Evolutionary conservation across 179 eudicot genomes (phyloP).

Genomic region (Dionaea muscipula): DNA sequence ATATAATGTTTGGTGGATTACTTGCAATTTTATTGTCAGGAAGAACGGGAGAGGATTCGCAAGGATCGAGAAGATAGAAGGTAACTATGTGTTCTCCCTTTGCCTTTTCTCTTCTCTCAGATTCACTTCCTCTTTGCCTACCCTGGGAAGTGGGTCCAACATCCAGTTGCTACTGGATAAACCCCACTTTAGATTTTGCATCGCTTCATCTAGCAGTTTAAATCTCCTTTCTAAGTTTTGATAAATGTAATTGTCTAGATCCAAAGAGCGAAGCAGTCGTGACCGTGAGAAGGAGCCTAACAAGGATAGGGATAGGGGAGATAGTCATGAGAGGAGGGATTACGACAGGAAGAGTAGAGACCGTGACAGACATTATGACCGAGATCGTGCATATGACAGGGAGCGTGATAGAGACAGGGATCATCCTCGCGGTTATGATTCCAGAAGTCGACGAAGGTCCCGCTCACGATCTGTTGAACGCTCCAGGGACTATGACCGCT

Average conservation of each 20-base stretch:
- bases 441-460: conserved; percentile 74
- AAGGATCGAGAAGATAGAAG: conserved; percentile 69
- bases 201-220: neutral
- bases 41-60: conserved; percentile 59
- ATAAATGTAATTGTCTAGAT: conserved; percentile 26
- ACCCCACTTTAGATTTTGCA: too few species aligned
- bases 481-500: conserved; percentile 45
- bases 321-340: conserved; percentile 52
- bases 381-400: conserved; percentile 48
- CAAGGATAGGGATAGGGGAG: conserved; percentile 53
- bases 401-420: conserved; percentile 59
- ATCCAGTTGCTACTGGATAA: too few species aligned
- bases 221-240: neutral
- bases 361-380: conserved; percentile 51
- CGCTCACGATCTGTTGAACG: conserved; percentile 83
- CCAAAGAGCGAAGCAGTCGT: conserved; percentile 55
- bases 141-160: too few species aligned
- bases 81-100: conserved; percentile 16
- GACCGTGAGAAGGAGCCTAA: conserved; percentile 60
- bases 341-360: conserved; percentile 68
- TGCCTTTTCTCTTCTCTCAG: neutral
- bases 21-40: conserved; percentile 33
- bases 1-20: conserved; percentile 1
- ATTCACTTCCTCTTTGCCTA: too few species aligned
- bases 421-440: conserved; percentile 57